Evolutionary conservation across 495 filamentous ascomycete genomes (phyloP).

Genomic region (Aspergillus indologenus): DNA sequence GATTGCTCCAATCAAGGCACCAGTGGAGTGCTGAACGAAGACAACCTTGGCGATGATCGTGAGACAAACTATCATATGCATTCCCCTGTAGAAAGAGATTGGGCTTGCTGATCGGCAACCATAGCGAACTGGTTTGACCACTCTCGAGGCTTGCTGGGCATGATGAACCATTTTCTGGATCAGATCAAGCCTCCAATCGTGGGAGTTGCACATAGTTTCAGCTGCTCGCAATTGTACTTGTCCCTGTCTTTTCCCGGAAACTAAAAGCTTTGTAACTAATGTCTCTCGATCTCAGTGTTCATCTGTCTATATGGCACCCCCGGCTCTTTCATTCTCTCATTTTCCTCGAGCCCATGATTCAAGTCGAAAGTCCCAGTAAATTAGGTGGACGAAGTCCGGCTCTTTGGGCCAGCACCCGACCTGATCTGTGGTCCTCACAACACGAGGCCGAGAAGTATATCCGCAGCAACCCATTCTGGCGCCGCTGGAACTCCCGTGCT

Average conservation of each 20-base stretch:
- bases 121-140: slow-evolving; percentile 62
- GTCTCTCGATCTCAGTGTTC: slow-evolving; percentile 14
- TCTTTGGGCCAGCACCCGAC: not conserved
- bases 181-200: slow-evolving; percentile 68
- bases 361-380: not conserved
- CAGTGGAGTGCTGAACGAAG: slow-evolving; percentile 65
- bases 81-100: not conserved
- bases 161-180: slow-evolving; percentile 68
- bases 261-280: slow-evolving; percentile 21
- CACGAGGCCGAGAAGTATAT: not conserved
- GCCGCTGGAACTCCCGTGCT: not conserved
- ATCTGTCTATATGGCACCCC: slow-evolving; percentile 5
- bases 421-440: not conserved
- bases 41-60: slow-evolving; percentile 64
- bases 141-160: slow-evolving; percentile 65
- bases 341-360: slow-evolving; percentile 8
- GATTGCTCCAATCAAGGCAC: slow-evolving; percentile 66
- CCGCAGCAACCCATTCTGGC: not conserved
- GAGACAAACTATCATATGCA: slow-evolving; percentile 29
- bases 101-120: not conserved
- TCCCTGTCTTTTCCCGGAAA: not conserved
- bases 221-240: slow-evolving; percentile 51
- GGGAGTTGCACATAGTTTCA: slow-evolving; percentile 78
- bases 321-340: slow-evolving; percentile 1
- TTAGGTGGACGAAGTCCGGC: not conserved